phyloP scores from a whole-genome alignment of 805 yeast species.

The Kluyveromyces siamensis region DNA sequence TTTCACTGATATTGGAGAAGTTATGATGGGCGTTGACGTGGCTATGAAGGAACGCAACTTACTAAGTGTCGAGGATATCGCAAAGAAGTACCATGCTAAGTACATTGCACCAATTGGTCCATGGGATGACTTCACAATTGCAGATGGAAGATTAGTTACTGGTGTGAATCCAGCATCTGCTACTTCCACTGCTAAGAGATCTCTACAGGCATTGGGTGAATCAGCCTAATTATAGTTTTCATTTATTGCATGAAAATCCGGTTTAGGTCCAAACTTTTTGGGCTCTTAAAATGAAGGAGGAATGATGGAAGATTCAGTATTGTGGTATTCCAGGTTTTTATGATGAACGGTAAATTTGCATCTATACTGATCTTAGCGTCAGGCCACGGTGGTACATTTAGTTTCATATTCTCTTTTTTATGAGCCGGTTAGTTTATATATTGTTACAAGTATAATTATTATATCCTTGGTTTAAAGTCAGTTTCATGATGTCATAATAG shows the following conservation, averaged over 20 bases:
- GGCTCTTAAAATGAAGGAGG: neutral
- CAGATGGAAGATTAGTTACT: constrained; percentile 53
- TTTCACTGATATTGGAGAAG: constrained; percentile 49
- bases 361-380: too few relatives aligned
- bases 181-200: constrained; percentile 36
- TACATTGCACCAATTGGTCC: constrained; percentile 41
- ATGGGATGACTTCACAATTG: constrained; percentile 41
- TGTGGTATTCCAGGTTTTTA: too few relatives aligned
- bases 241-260: neutral
- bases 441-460: neutral
- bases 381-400: too few relatives aligned
- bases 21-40: constrained; percentile 13
- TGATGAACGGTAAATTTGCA: too few relatives aligned
- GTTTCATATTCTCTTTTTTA: too few relatives aligned
- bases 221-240: neutral
- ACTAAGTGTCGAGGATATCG: constrained; percentile 32
- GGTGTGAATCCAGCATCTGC: constrained; percentile 61
- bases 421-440: too few relatives aligned
- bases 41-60: constrained; percentile 23
- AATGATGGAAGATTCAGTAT: too few relatives aligned
- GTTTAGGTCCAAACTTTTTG: neutral
- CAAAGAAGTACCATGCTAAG: constrained; percentile 34
- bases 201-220: constrained; percentile 18
- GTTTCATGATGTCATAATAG: neutral
- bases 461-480: neutral